A percentile compares a stretch with the other conserved stretches of the same genome.
phyloP scores from a whole-genome alignment of 805 yeast species.

The Cyberlindnera subsufficiens region DNA sequence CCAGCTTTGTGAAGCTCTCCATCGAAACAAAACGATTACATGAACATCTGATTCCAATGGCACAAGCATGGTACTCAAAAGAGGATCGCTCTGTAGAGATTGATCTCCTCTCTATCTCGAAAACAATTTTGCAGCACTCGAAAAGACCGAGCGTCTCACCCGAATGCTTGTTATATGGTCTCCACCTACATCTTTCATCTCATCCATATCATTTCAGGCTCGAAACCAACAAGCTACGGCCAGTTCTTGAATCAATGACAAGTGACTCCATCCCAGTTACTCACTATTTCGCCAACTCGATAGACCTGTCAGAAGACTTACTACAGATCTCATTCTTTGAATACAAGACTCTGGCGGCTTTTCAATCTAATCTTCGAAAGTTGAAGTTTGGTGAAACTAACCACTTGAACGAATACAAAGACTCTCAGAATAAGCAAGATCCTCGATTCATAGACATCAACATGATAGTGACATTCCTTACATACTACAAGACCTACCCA shows the following conservation, averaged over 20 bases:
- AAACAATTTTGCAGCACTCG: constrained; percentile 1
- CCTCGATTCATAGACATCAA: constrained; percentile 1
- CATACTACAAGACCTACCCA: constrained; percentile 8
- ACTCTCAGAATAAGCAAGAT: neutral
- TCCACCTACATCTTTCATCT: constrained; percentile 6
- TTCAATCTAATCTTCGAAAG: neutral
- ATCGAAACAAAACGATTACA: neutral
- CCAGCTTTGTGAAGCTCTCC: neutral
- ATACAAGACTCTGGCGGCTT: neutral
- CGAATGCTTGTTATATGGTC: constrained; percentile 8
- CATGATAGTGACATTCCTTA: constrained; percentile 4
- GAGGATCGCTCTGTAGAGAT: constrained; percentile 4
- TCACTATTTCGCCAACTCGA: constrained; percentile 7
- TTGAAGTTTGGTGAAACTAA: neutral
- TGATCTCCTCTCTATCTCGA: neutral
- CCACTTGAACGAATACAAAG: constrained; percentile 2
- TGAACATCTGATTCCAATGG: constrained; percentile 6
- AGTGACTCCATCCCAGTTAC: constrained; percentile 8
- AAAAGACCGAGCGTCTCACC: neutral
- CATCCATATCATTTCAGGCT: constrained; percentile 9
- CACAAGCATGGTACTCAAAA: constrained; percentile 11
- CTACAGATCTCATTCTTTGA: constrained; percentile 4
- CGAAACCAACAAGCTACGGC: neutral
- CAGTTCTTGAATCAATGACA: neutral
- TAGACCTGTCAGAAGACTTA: constrained; percentile 1